These are phyloP conservation scores for Yamadazyma oceani DNA, from an alignment of 1,139 yeast species.

Conservation along the genomic window DNA sequence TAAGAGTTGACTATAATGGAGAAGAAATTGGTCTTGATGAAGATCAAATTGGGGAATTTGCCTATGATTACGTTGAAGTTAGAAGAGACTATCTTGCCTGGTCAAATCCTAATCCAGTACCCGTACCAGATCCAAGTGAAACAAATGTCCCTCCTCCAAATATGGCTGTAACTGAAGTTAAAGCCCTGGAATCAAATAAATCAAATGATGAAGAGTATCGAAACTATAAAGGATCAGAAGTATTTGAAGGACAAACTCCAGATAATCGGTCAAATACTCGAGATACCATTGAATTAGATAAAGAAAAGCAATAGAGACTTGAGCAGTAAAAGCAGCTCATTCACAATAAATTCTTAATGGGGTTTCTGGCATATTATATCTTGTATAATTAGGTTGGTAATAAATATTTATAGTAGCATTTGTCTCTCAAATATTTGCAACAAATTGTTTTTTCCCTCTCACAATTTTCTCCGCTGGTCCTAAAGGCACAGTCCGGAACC, in stretches of 20 bases:
- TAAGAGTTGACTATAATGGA: conserved; percentile 80
- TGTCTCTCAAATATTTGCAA: too few relatives aligned
- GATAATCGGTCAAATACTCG: not conserved
- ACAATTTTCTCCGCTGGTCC: conserved; percentile 20
- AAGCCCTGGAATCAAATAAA: too few relatives aligned
- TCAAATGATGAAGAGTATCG: not conserved
- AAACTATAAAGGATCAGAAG: conserved; percentile 1
- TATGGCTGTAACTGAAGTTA: too few relatives aligned
- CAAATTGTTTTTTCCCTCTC: too few relatives aligned
- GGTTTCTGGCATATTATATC: too few relatives aligned
- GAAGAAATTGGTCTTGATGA: conserved; percentile 93
- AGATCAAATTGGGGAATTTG: conserved; percentile 97
- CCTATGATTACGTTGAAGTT: conserved; percentile 96
- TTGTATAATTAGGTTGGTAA: too few relatives aligned
- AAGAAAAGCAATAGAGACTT: not conserved
- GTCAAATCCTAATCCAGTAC: conserved; percentile 22
- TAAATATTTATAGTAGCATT: too few relatives aligned
- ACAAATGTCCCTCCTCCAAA: not conserved
- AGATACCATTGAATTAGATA: not conserved
- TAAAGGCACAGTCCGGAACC: conserved; percentile 7
- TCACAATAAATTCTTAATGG: too few relatives aligned
- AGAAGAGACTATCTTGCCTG: conserved; percentile 87
- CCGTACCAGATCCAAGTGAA: not conserved
- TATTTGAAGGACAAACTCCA: conserved; percentile 5
- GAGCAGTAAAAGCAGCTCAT: too few relatives aligned